Evolutionary conservation across 2,329 filamentous ascomycete genomes (phyloP).

Genomic region (Seiridium cupressi): DNA sequence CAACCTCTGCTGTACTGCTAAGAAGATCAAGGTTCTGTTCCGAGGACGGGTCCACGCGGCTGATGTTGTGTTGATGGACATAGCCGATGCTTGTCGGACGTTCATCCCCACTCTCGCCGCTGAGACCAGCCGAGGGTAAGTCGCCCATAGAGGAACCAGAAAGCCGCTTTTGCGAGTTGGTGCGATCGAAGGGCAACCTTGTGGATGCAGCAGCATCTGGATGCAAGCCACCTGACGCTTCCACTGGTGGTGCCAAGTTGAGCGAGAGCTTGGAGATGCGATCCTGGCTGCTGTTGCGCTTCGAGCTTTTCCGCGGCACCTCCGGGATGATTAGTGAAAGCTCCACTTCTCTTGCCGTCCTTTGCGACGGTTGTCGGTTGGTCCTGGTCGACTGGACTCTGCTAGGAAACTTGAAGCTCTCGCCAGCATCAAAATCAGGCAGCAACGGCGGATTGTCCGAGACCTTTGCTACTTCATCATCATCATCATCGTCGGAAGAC

Average conservation of each 20-base stretch:
- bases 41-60: constrained; percentile 45
- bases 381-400: constrained; percentile 56
- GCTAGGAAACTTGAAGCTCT: constrained; percentile 62
- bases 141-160: constrained; percentile 46
- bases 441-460: constrained; percentile 54
- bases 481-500: constrained; percentile 30
- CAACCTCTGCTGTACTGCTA: constrained; percentile 55
- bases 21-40: constrained; percentile 44
- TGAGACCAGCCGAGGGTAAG: constrained; percentile 12
- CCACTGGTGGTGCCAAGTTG: constrained; percentile 22
- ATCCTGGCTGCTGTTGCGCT: constrained; percentile 49
- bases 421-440: constrained; percentile 58
- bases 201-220: constrained; percentile 23
- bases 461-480: constrained; percentile 35
- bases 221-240: constrained; percentile 12
- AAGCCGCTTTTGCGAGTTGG: constrained; percentile 48
- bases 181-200: constrained; percentile 57
- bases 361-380: constrained; percentile 39
- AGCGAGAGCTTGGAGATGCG: constrained; percentile 35
- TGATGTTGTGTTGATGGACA: constrained; percentile 58
- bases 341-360: constrained; percentile 28
- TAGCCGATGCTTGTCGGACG: constrained; percentile 54
- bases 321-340: constrained; percentile 41
- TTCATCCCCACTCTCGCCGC: constrained; percentile 30
- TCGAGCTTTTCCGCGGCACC: constrained; percentile 73